Base-by-base conservation (phyloP, 1,284 basidiomycete species). In the Porodaedalea pini region DNA sequence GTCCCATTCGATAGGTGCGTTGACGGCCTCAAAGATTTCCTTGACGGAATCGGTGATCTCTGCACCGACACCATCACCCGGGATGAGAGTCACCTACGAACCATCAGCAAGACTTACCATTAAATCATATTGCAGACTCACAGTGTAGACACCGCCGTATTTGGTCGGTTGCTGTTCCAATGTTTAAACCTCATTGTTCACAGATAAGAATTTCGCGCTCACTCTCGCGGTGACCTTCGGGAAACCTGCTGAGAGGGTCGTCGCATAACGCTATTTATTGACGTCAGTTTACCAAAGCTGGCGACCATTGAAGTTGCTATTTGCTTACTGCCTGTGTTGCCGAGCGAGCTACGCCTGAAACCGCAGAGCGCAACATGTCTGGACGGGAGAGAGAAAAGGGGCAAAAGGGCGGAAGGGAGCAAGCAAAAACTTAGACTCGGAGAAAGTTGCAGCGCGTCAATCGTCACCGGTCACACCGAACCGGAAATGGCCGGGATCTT, bases 1-100 rank as follows among this genome's bases (percentile, higher is more conserved):
- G 73, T 98, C 95, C 92, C 95, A 99, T 75, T 98, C 93, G 76
- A 99, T 95, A 73, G 97, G 97, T 34, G 94, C 97, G 72, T 99
- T 99, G 72, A 94, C 85, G 63, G 92, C 83, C 71, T 97, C 92
- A 68, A 99, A 99, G 72, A 99, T 94, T 77, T 98, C 94, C 80
- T 99, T 98, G 67, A 99, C 96, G 17, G 94, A 96, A 75, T 96
- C 92, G 63, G 95, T 94, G 71, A 99, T 94, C 78, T 99, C 97
- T 69, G 85, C 84, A 66, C 97, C 97, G 70, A 99, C 90, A 81
- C 95, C 95, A 70, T 98, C 95, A 68, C 95, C 95, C 48, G 94
- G 94, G 64, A 97, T 94, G 67, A 96, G 85, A 58, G 93, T 96
- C 66, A 96, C 92, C 89, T 91, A 63, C 56, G 61, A 62, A 58